These are phyloP conservation scores for Arctostaphylos glauca DNA, from an alignment of 148 eudicot genomes.

Conservation along the genomic window DNA sequence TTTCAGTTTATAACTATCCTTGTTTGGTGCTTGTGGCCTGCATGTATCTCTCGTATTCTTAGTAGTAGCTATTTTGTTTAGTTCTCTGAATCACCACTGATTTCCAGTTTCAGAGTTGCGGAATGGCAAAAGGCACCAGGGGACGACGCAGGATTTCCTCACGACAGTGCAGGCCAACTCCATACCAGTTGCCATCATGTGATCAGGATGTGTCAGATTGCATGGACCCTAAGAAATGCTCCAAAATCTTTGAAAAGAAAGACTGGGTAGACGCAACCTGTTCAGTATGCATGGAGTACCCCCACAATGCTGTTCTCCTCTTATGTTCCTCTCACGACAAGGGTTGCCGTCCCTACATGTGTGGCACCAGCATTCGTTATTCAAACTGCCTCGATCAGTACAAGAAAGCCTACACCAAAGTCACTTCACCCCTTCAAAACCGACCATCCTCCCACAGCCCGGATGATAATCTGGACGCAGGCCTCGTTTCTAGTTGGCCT, in stretches of 20 bases:
- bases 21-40: neutral
- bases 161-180: slow-evolving; percentile 45
- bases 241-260: slow-evolving; percentile 33
- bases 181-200: slow-evolving; percentile 38
- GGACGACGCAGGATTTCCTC: slow-evolving; percentile 57
- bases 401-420: slow-evolving; percentile 56
- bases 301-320: slow-evolving; percentile 71
- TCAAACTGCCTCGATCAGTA: slow-evolving; percentile 72
- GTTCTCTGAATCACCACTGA: neutral
- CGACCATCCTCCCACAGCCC: slow-evolving; percentile 21
- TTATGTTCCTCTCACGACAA: slow-evolving; percentile 64
- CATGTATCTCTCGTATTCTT: neutral
- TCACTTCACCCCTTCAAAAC: slow-evolving; percentile 11
- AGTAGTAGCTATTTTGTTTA: neutral
- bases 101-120: slow-evolving; percentile 19
- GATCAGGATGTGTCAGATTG: slow-evolving; percentile 6
- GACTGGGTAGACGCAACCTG: slow-evolving; percentile 66
- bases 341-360: slow-evolving; percentile 74
- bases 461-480: slow-evolving; percentile 15
- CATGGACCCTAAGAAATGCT: slow-evolving; percentile 24
- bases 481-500: slow-evolving; percentile 25
- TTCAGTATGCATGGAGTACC: slow-evolving; percentile 69
- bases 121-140: slow-evolving; percentile 59
- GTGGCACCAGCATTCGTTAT: slow-evolving; percentile 62
- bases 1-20: neutral